These are phyloP conservation scores for Paramecium sexaurelia DNA, from an alignment of 73 alveolate species.

Conservation along the genomic window DNA sequence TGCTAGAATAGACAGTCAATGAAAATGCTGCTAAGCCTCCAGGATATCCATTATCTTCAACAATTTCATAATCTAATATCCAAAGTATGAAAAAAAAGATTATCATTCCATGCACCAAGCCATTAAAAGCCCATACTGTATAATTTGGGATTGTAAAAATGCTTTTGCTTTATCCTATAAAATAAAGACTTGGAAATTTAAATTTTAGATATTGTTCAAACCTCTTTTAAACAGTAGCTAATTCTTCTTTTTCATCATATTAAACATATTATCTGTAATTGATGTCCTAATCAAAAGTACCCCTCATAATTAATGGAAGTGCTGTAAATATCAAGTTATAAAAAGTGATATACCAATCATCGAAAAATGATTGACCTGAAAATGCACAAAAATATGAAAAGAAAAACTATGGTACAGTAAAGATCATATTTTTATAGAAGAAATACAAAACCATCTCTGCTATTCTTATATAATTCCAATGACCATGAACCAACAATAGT, in stretches of 20 bases:
- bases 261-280: slow-evolving; percentile 26
- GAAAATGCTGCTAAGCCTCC: slow-evolving; percentile 26
- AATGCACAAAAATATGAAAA: slow-evolving; percentile 91
- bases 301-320: slow-evolving; percentile 44
- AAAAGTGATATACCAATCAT: slow-evolving; percentile 94
- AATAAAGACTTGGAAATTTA: slow-evolving; percentile 45
- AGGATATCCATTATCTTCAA: not conserved
- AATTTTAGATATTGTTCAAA: slow-evolving; percentile 1
- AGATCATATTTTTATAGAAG: slow-evolving; percentile 95
- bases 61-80: not conserved
- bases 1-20: slow-evolving; percentile 13
- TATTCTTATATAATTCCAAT: slow-evolving; percentile 93
- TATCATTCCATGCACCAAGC: slow-evolving; percentile 48
- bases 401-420: slow-evolving; percentile 85
- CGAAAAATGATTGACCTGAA: slow-evolving; percentile 93
- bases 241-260: not conserved
- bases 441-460: slow-evolving; percentile 94
- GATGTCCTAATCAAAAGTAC: slow-evolving; percentile 56
- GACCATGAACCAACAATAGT: slow-evolving; percentile 91
- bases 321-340: slow-evolving; percentile 93
- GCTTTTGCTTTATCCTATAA: slow-evolving; percentile 32
- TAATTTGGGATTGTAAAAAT: slow-evolving; percentile 38
- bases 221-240: not conserved
- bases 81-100: slow-evolving; percentile 24
- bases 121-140: slow-evolving; percentile 33